Percentiles rank a stretch among this genome's conserved stretches.
phyloP scores from a whole-genome alignment of 495 filamentous ascomycete species.

The Chaetomium fimeti region DNA sequence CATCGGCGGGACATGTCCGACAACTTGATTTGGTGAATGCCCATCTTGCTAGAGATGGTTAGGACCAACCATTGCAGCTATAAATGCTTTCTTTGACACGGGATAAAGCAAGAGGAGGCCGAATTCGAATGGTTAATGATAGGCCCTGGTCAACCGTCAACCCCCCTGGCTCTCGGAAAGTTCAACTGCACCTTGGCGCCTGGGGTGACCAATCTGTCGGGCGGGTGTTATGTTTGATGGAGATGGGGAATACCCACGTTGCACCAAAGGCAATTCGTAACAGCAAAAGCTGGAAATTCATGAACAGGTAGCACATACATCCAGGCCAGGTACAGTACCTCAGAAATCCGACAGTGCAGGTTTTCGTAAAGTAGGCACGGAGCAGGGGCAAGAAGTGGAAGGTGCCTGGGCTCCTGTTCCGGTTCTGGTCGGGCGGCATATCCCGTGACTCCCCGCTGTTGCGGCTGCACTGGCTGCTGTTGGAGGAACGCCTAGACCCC shows the following conservation, averaged over 20 bases:
- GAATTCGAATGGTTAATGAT: not conserved
- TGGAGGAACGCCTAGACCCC: constrained; percentile 2
- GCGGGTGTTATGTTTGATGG: not conserved
- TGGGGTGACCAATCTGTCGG: not conserved
- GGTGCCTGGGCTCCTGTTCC: not conserved
- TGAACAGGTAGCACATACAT: too few relatives aligned
- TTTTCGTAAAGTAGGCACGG: not conserved
- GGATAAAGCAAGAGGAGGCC: not conserved
- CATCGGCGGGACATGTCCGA: not conserved
- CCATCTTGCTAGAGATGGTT: not conserved
- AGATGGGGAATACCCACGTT: not conserved
- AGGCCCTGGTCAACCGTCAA: not conserved
- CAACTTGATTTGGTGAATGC: not conserved
- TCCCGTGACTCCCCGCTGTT: constrained; percentile 20
- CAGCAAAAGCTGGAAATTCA: not conserved
- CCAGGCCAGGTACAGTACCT: too few relatives aligned
- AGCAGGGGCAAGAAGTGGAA: not conserved
- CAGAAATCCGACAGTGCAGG: too few relatives aligned
- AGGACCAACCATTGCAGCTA: not conserved
- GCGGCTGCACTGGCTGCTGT: not conserved
- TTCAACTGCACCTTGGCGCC: not conserved
- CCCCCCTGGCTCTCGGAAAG: not conserved
- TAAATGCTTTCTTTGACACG: not conserved
- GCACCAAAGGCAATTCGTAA: not conserved
- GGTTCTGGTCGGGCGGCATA: not conserved